Percentiles rank a stretch among this genome's conserved stretches.
These are phyloP conservation scores for Rutidosis leptorrhynchoides DNA, from an alignment of 129 eudicot species.

Conservation along the genomic window DNA sequence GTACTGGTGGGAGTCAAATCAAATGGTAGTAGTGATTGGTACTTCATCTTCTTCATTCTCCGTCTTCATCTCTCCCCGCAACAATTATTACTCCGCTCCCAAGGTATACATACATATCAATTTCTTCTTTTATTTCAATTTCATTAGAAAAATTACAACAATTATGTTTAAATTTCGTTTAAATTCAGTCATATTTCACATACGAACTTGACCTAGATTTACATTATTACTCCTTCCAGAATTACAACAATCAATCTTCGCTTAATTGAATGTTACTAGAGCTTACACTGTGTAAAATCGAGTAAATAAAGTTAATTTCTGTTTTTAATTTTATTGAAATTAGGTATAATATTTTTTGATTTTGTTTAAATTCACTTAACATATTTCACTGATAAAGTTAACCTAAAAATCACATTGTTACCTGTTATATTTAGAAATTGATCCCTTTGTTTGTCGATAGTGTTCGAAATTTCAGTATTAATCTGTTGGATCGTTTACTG, in stretches of 20 bases:
- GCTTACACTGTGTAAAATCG: not conserved
- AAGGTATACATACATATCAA: conserved; percentile 19
- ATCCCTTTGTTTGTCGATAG: not conserved
- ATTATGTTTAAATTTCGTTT: not conserved
- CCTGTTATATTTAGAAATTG: not conserved
- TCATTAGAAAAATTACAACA: not conserved
- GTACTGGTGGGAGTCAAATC: conserved; percentile 35
- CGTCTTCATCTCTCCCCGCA: conserved; percentile 18
- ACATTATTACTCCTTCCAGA: conserved; percentile 11
- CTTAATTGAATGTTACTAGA: not conserved
- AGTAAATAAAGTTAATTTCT: not conserved
- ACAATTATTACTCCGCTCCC: conserved; percentile 26
- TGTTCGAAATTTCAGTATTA: not conserved
- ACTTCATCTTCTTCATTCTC: conserved; percentile 26
- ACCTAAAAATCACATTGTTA: conserved; percentile 13
- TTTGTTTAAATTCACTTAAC: not conserved
- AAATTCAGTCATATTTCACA: not conserved
- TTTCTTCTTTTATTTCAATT: not conserved
- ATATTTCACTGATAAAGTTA: not conserved
- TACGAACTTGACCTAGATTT: conserved; percentile 25
- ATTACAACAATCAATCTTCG: conserved; percentile 6
- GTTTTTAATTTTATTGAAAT: not conserved
- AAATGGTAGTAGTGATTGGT: conserved; percentile 38
- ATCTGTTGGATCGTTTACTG: not conserved
- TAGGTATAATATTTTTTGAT: not conserved